These are phyloP conservation scores for Knoxia roxburghii DNA, from an alignment of 257 asterid species.

Conservation along the genomic window DNA sequence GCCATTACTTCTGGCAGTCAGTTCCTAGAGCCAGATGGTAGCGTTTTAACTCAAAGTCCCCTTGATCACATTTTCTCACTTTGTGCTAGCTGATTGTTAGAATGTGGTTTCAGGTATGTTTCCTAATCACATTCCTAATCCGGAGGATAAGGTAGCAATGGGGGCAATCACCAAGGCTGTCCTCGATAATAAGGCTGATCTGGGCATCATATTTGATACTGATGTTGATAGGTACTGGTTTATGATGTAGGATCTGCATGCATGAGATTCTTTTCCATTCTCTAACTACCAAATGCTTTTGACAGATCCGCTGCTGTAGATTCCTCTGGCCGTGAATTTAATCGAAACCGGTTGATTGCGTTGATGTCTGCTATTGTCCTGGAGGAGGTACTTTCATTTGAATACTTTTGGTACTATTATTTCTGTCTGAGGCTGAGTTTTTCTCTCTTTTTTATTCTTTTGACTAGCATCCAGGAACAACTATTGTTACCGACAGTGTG, in stretches of 20 bases:
- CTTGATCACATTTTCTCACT: slow-evolving; percentile 14
- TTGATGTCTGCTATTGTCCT: slow-evolving; percentile 86
- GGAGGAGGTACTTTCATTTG: slow-evolving; percentile 65
- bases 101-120: slow-evolving; percentile 58
- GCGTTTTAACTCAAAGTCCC: slow-evolving; percentile 22
- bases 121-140: slow-evolving; percentile 99
- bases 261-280: slow-evolving; percentile 11
- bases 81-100: slow-evolving; percentile 10
- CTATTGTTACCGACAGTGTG: slow-evolving; percentile 95
- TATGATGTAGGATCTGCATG: slow-evolving; percentile 15
- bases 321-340: slow-evolving; percentile 80
- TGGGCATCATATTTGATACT: slow-evolving; percentile 97
- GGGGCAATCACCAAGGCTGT: slow-evolving; percentile 83
- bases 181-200: slow-evolving; percentile 76
- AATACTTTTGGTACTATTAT: slow-evolving; percentile 9
- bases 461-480: slow-evolving; percentile 90
- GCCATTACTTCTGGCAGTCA: slow-evolving; percentile 95
- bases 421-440: slow-evolving; percentile 19
- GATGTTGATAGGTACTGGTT: slow-evolving; percentile 87
- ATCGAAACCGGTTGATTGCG: slow-evolving; percentile 94
- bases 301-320: slow-evolving; percentile 98
- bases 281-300: slow-evolving; percentile 17
- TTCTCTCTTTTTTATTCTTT: slow-evolving; percentile 20
- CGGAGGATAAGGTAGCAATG: slow-evolving; percentile 97
- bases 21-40: slow-evolving; percentile 97